phyloP scores from a whole-genome alignment of 1,284 basidiomycete genomes.

The Boletus semigastroideus region DNA sequence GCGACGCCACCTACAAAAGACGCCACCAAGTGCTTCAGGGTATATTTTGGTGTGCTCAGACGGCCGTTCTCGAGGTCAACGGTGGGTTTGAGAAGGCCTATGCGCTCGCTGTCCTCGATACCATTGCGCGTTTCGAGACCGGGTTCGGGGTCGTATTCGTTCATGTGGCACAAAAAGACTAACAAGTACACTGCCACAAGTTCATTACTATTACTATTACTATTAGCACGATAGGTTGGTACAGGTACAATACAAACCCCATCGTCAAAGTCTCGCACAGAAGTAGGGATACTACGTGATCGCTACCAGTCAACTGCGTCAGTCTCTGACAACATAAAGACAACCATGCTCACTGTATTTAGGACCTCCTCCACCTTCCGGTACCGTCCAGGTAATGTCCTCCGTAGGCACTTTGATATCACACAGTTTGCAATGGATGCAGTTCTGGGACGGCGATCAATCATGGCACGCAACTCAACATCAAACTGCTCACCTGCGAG shows the following conservation, averaged over 20 bases:
- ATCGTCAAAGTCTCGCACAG: too few species aligned
- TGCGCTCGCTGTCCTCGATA: constrained; percentile 11
- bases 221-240: too few species aligned
- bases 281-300: too few species aligned
- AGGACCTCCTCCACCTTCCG: constrained; percentile 91
- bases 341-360: constrained; percentile 60
- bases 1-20: constrained; percentile 30
- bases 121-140: constrained; percentile 7
- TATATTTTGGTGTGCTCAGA: constrained; percentile 5
- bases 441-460: constrained; percentile 51
- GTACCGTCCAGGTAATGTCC: constrained; percentile 93
- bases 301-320: constrained; percentile 5
- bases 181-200: too few species aligned
- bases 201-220: too few species aligned
- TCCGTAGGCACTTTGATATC: constrained; percentile 92
- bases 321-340: background rate
- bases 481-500: constrained; percentile 65
- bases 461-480: background rate
- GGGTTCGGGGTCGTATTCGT: constrained; percentile 26
- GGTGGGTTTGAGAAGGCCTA: constrained; percentile 20
- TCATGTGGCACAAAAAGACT: too few species aligned
- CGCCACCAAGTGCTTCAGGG: constrained; percentile 22
- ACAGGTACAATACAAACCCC: too few species aligned
- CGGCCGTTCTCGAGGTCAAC: background rate
- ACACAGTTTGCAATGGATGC: constrained; percentile 93